phyloP scores from a whole-genome alignment of 2,329 filamentous ascomycete species.

The Fusarium euwallaceae region DNA sequence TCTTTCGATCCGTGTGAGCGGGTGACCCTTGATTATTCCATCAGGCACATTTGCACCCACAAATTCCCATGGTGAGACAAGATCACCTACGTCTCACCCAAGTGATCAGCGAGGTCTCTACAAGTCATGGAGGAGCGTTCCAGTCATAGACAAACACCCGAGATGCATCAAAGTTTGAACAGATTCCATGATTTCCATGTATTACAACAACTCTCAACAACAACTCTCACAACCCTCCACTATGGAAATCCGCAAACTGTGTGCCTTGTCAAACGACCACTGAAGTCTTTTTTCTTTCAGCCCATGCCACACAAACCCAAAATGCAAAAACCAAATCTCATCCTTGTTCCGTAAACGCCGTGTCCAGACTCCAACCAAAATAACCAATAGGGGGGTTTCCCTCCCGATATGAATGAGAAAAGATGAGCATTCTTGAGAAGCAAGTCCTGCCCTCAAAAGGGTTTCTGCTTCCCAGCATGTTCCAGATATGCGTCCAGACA shows the following conservation, averaged over 20 bases:
- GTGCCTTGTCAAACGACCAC: conserved; percentile 22
- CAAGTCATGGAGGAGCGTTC: background rate
- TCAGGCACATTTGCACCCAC: background rate
- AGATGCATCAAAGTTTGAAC: conserved; percentile 2
- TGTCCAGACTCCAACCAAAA: conserved; percentile 31
- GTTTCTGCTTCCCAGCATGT: conserved; percentile 17
- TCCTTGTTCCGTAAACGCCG: conserved; percentile 32
- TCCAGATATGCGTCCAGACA: conserved; percentile 29
- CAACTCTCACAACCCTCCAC: background rate
- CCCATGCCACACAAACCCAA: conserved; percentile 33
- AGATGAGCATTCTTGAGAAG: conserved; percentile 18
- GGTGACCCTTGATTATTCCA: conserved; percentile 3
- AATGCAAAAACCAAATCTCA: conserved; percentile 25
- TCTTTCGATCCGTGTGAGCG: background rate
- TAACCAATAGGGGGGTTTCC: conserved; percentile 15
- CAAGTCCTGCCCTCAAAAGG: conserved; percentile 28
- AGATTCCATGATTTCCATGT: conserved; percentile 31
- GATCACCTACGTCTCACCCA: background rate
- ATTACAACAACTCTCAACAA: conserved; percentile 36
- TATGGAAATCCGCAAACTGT: conserved; percentile 21
- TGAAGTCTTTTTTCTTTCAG: conserved; percentile 42
- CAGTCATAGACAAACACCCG: background rate
- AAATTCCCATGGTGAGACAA: background rate
- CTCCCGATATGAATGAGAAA: conserved; percentile 15
- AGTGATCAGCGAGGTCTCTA: background rate